Percentiles rank a stretch among this genome's conserved stretches.
Conservation (phyloP, 257 asterid genomes). For the Solanum pimpinellifolium region DNA sequence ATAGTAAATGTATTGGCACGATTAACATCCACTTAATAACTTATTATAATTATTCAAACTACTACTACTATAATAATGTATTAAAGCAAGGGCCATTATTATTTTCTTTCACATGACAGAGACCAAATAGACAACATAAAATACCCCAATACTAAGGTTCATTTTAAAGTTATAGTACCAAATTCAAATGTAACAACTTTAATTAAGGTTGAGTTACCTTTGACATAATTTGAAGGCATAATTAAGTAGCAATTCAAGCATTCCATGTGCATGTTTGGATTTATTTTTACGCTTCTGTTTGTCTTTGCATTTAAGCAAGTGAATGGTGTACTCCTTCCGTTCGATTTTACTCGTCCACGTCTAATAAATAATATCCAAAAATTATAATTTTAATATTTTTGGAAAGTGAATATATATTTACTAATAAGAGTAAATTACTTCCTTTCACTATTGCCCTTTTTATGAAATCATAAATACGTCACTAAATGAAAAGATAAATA, state of each 20-base stretch:
- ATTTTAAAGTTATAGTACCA: background rate
- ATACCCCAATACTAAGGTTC: background rate
- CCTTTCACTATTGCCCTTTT: background rate
- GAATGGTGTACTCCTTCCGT: background rate
- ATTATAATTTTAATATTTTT: too few relatives aligned
- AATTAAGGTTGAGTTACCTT: background rate
- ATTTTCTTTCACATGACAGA: background rate
- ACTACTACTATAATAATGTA: background rate
- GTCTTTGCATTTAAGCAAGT: background rate
- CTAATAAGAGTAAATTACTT: background rate
- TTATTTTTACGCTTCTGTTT: background rate
- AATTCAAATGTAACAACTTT: background rate
- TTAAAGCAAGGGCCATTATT: background rate
- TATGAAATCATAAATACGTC: background rate
- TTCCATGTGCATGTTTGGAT: background rate
- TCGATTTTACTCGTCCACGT: background rate
- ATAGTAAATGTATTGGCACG: background rate
- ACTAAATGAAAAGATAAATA: background rate
- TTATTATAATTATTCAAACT: background rate
- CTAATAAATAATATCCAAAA: background rate
- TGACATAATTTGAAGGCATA: background rate
- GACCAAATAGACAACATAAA: background rate
- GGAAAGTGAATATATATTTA: background rate
- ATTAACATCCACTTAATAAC: background rate
- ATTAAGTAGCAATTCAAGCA: background rate